Evolutionary conservation across 1,284 basidiomycete species (phyloP), one percentile per base, ranked within the genome.

Genomic region (Rhodotorula sp.): DNA sequence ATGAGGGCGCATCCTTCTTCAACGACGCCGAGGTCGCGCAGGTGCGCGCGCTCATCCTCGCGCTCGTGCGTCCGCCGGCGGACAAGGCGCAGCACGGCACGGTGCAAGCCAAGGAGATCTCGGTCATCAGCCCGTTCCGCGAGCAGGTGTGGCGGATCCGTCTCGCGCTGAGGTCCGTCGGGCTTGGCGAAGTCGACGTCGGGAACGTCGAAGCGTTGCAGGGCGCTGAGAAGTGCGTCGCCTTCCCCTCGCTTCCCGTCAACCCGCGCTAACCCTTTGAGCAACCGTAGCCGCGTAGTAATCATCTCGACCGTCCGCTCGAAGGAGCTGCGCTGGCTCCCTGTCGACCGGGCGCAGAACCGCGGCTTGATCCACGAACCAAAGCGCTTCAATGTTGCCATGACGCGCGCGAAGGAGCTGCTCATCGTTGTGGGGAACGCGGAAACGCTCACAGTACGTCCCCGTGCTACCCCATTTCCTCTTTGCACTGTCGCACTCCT

Each of bases 81-180:
- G 64, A 44, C 51, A 51, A 54, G 51, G 41, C 50, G 21, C 53
- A 56, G 25, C 67, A 67, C 32, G 70, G 63, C 5, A 54, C 54
- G 22, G 58, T 81, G 36, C 61, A 62, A 41, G 72, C 77, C 21
- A 69, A 69, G 17, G 80, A 83, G 34, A 81, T 84, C 59, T 79
- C 78, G 21, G 81, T 84, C 32, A 81, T 83, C 46, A 78, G 79
- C 1, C 82, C 82, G 7, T 83, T 80, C 78, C 66, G 83, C 44
- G 82, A 83, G 70, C 83, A 84, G 65, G 82, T 83, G 0, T 83
- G 82, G 82, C 73, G 80, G n/a, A 70, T 83, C 25, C 81, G 83
- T 65, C 67, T 80, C 2, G 74, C 75, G 8, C 74, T 84, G 17
- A 69, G 83, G 8, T 65, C 71, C n/a, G 55, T 64, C 1, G 76